Percentiles rank a stretch among this genome's conserved stretches.
phyloP scores from a whole-genome alignment of 73 alveolate genomes.

The Halteria grandinella region DNA sequence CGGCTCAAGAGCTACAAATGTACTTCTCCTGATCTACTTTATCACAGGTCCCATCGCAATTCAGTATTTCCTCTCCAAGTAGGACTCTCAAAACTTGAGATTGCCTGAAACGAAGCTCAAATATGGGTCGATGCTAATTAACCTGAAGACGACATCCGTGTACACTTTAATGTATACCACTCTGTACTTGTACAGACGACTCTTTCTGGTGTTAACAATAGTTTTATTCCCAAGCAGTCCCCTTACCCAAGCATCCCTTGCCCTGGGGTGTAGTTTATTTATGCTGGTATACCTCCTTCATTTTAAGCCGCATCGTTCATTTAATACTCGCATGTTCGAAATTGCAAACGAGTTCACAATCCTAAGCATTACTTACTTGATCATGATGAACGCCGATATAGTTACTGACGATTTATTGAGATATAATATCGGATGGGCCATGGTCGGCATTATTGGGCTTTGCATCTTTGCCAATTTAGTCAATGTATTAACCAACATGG shows the following conservation, averaged over 20 bases:
- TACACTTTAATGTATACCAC: neutral
- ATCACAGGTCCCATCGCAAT: neutral
- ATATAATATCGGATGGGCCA: constrained; percentile 6
- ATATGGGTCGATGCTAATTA: neutral
- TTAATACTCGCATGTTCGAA: neutral
- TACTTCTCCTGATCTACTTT: neutral
- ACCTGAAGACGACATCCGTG: neutral
- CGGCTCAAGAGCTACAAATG: too few relatives aligned
- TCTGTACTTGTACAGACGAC: neutral
- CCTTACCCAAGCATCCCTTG: neutral
- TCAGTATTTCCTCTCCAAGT: neutral
- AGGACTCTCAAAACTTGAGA: too few relatives aligned
- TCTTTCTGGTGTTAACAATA: neutral
- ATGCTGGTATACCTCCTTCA: neutral
- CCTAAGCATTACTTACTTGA: neutral
- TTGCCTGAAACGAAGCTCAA: neutral
- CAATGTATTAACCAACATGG: neutral
- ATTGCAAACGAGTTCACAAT: neutral
- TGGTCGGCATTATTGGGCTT: neutral
- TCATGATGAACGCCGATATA: neutral
- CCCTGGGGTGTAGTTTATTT: neutral
- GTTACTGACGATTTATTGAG: neutral
- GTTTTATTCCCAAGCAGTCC: neutral
- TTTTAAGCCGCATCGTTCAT: neutral
- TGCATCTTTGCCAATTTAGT: neutral